Percentiles rank a stretch among this genome's conserved stretches.
Conservation (phyloP, 148 eudicot genomes). For the Fagopyrum tataricum region DNA sequence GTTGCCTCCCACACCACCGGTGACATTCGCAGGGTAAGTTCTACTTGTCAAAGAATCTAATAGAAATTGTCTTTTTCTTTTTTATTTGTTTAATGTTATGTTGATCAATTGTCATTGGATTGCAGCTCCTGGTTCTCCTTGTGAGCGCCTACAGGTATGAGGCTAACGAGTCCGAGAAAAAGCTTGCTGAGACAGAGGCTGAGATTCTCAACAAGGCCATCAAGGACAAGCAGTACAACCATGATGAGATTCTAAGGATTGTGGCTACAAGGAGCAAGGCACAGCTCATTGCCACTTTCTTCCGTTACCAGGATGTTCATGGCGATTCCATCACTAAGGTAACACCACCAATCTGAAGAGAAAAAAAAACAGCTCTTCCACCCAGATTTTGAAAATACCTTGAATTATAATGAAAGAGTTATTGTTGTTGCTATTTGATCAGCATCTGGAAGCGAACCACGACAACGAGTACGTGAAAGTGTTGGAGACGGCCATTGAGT, state of each 20-base stretch:
- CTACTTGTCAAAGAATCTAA: not conserved
- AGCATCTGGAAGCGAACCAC: constrained; percentile 34
- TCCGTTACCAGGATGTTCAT: constrained; percentile 61
- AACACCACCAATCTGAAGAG: not conserved
- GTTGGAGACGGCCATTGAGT: constrained; percentile 42
- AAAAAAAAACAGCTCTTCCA: not conserved
- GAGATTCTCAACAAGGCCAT: constrained; percentile 44
- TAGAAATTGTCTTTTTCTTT: too few species aligned
- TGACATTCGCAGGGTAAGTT: constrained; percentile 51
- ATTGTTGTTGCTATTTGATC: not conserved
- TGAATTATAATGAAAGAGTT: not conserved
- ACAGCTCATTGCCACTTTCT: constrained; percentile 69
- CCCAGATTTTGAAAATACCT: not conserved
- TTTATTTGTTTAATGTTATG: not conserved
- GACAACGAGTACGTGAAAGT: constrained; percentile 37
- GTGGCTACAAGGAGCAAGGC: constrained; percentile 76
- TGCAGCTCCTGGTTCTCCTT: constrained; percentile 63
- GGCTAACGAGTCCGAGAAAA: constrained; percentile 42
- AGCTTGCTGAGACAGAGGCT: constrained; percentile 59
- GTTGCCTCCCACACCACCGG: constrained; percentile 54
- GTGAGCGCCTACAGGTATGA: constrained; percentile 63
- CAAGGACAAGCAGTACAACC: constrained; percentile 37
- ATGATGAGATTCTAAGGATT: constrained; percentile 67
- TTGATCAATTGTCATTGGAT: not conserved
- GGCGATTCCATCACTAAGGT: constrained; percentile 74